Conservation (phyloP, 2,329 filamentous ascomycete genomes). For the Pseudogymnoascus pannorum region DNA sequence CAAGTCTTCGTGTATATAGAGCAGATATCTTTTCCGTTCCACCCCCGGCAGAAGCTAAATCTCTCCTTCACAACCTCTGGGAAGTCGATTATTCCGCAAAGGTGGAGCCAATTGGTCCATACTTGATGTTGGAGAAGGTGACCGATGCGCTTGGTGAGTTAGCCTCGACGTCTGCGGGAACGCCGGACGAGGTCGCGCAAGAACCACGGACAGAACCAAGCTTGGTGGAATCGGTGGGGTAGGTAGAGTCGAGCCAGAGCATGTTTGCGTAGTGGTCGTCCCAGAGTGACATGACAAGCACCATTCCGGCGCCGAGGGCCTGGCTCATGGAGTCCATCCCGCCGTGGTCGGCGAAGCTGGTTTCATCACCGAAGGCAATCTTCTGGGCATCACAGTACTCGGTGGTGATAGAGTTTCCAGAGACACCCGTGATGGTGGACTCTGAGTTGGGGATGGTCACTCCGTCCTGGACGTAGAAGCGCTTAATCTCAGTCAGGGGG, state of each 20-base stretch:
- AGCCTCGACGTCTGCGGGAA: conserved; percentile 42
- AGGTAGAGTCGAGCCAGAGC: conserved; percentile 67
- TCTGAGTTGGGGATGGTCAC: conserved; percentile 44
- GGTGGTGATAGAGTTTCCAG: conserved; percentile 46
- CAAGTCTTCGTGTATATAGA: not conserved
- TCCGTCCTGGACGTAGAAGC: conserved; percentile 51
- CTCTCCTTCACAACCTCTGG: not conserved
- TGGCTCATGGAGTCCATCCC: conserved; percentile 48
- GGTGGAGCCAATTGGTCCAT: conserved; percentile 28
- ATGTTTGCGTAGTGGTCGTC: conserved; percentile 54
- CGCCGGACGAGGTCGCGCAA: conserved; percentile 47
- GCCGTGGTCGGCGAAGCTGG: conserved; percentile 45
- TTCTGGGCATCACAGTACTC: conserved; percentile 51
- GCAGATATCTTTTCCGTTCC: not conserved
- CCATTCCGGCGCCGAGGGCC: conserved; percentile 51
- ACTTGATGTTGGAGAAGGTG: conserved; percentile 30
- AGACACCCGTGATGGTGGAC: conserved; percentile 38
- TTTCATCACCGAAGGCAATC: conserved; percentile 46
- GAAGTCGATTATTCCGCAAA: conserved; percentile 13
- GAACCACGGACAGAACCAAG: conserved; percentile 47
- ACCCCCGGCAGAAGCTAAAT: not conserved
- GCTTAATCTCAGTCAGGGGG: conserved; percentile 45
- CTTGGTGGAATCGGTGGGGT: conserved; percentile 41
- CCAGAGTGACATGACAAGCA: conserved; percentile 56
- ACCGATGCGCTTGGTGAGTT: conserved; percentile 38